A percentile compares a stretch with the other conserved stretches of the same genome.
These are phyloP conservation scores for Gossypium arboreum DNA, from an alignment of 345 rosid genomes.

Conservation along the genomic window DNA sequence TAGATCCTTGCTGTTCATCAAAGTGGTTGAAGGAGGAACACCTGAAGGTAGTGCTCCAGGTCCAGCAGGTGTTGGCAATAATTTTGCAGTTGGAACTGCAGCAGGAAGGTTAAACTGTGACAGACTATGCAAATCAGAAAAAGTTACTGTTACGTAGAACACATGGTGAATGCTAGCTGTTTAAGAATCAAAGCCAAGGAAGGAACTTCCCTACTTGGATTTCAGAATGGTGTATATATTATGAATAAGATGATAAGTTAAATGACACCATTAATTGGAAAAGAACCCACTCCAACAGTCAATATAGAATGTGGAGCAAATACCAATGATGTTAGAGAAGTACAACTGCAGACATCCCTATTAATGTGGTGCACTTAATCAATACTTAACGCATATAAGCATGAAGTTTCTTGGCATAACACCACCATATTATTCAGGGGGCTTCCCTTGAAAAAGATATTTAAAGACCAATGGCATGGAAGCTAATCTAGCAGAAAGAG, in stretches of 20 bases:
- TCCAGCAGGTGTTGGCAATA: conserved; percentile 52
- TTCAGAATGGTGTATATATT: conserved; percentile 1
- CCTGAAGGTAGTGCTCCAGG: conserved; percentile 45
- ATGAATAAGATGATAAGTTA: neutral
- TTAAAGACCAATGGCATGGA: neutral
- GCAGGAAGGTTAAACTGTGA: conserved; percentile 95
- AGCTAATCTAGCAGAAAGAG: neutral
- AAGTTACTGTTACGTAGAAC: neutral
- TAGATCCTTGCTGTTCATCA: conserved; percentile 42
- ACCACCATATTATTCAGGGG: conserved; percentile 1
- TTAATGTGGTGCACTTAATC: conserved; percentile 1
- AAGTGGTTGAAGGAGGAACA: conserved; percentile 45
- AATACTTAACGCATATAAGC: conserved; percentile 9
- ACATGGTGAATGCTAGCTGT: neutral
- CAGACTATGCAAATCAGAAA: conserved; percentile 66
- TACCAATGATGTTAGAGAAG: neutral
- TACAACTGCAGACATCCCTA: conserved; percentile 10
- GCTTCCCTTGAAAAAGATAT: conserved; percentile 12
- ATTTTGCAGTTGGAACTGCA: conserved; percentile 69
- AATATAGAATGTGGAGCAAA: conserved; percentile 5
- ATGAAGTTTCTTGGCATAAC: neutral
- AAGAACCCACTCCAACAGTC: neutral
- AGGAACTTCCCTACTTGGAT: neutral
- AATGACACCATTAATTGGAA: neutral
- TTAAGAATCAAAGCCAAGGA: neutral